These are phyloP conservation scores for Dendryphion nanum DNA, from an alignment of 2,329 filamentous ascomycete genomes.

Conservation along the genomic window DNA sequence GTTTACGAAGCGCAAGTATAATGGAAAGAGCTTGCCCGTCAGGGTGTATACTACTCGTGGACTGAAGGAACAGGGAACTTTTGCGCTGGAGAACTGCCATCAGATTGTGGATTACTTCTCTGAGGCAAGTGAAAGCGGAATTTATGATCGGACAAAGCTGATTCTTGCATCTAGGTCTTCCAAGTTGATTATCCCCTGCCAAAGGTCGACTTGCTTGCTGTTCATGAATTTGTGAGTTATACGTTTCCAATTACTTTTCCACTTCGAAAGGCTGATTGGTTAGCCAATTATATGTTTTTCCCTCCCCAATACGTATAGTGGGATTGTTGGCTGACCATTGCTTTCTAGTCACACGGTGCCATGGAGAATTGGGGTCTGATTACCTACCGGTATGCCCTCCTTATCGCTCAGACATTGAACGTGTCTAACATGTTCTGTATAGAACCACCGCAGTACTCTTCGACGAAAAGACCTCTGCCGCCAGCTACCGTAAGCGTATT, in stretches of 20 bases:
- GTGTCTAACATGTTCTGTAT: not conserved
- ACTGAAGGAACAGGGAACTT: slow-evolving; percentile 87
- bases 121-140: no score
- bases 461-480: slow-evolving; percentile 87
- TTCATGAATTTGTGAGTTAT: slow-evolving; percentile 81
- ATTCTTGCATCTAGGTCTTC: slow-evolving; percentile 63
- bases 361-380: slow-evolving; percentile 99
- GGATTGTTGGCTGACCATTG: slow-evolving; percentile 40
- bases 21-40: slow-evolving; percentile 86
- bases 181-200: slow-evolving; percentile 82
- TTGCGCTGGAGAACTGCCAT: slow-evolving; percentile 86
- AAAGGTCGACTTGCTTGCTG: slow-evolving; percentile 93
- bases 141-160: not conserved
- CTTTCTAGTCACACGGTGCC: slow-evolving; percentile 65
- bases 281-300: slow-evolving; percentile 45
- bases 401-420: no score
- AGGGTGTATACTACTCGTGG: slow-evolving; percentile 94
- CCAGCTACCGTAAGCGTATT: slow-evolving; percentile 86
- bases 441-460: slow-evolving; percentile 90
- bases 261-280: slow-evolving; percentile 16
- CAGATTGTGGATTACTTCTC: slow-evolving; percentile 97
- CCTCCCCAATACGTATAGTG: slow-evolving; percentile 2
- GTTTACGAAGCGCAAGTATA: slow-evolving; percentile 84
- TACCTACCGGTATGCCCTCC: slow-evolving; percentile 76
- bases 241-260: not conserved